Conservation (phyloP, 139 green algal genomes). For the Picochlorum sp. region DNA sequence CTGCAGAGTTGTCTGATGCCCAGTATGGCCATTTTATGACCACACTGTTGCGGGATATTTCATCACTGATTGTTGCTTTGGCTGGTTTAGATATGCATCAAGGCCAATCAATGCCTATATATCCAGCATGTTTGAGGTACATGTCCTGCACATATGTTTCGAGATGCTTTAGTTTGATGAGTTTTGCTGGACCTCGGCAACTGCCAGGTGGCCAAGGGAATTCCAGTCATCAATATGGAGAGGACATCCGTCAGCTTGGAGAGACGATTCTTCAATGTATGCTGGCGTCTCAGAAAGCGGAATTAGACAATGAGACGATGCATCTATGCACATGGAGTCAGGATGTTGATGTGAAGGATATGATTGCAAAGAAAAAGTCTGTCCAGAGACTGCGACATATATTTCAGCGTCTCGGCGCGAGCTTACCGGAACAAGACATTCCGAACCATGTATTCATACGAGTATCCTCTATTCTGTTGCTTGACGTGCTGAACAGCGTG, state of each 20-base stretch:
- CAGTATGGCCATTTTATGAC: too few relatives aligned
- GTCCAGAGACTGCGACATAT: background rate
- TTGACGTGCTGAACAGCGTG: background rate
- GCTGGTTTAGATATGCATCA: background rate
- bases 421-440: constrained; percentile 5
- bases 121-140: constrained; percentile 3
- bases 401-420: background rate
- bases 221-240: background rate
- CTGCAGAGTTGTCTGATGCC: too few relatives aligned
- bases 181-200: background rate
- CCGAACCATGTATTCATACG: constrained; percentile 7
- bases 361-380: constrained; percentile 6
- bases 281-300: background rate
- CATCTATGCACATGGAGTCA: background rate
- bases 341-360: background rate
- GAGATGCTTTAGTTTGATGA: background rate
- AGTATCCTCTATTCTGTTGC: background rate
- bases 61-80: too few relatives aligned
- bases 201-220: background rate
- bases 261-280: background rate
- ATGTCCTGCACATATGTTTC: background rate
- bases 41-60: too few relatives aligned
- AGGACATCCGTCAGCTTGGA: background rate
- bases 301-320: background rate
- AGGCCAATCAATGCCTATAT: background rate